Conservation (phyloP, 345 rosid species). For the Pistacia atlantica region DNA sequence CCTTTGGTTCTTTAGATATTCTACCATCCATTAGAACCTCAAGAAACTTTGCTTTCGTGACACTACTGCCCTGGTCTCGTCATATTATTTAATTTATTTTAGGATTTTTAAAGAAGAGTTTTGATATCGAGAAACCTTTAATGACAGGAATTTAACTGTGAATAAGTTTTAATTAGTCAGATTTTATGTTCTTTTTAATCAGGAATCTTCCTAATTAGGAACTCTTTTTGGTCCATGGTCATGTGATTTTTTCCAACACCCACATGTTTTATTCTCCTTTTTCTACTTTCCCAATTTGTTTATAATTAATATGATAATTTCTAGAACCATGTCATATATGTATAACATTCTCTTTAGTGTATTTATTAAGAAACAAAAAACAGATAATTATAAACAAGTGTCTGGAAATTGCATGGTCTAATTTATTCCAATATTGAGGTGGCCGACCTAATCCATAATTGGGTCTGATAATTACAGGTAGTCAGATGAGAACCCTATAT, state of each 20-base stretch:
- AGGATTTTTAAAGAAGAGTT: not conserved
- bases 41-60: conserved; percentile 20
- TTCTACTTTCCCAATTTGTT: conserved; percentile 16
- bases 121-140: too few relatives aligned
- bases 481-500: conserved; percentile 7
- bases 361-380: too few relatives aligned
- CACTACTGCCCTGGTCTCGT: not conserved
- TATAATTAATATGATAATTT: not conserved
- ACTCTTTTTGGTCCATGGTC: conserved; percentile 8
- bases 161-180: not conserved
- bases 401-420: not conserved
- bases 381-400: too few relatives aligned
- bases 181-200: not conserved
- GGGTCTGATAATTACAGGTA: conserved; percentile 12
- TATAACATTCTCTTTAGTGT: too few relatives aligned
- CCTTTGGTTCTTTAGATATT: conserved; percentile 31
- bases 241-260: conserved; percentile 39
- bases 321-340: too few relatives aligned
- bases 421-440: not conserved
- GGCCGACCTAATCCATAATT: conserved; percentile 31
- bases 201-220: not conserved
- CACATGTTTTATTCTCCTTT: conserved; percentile 30
- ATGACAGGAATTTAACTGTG: too few relatives aligned
- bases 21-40: conserved; percentile 24
- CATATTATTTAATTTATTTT: too few relatives aligned